phyloP scores from a whole-genome alignment of 2,329 filamentous ascomycete genomes.

The Fusarium nodosum region DNA sequence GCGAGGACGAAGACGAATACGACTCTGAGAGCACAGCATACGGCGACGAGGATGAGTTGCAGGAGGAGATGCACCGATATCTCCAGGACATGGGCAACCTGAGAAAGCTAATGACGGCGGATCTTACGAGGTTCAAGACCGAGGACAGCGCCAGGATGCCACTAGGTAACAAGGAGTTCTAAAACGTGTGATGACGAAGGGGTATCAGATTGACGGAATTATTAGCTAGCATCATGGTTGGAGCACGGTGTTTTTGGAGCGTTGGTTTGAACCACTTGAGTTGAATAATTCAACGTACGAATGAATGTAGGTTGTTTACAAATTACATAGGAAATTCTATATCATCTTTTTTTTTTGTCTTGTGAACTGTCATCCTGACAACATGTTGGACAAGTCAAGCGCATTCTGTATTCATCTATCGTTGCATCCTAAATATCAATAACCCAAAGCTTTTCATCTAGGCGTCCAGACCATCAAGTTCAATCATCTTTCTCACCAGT shows the following conservation, averaged over 20 bases:
- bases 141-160: conserved; percentile 69
- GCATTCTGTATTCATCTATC: conserved; percentile 1
- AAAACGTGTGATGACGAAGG: conserved; percentile 14
- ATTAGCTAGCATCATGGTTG: conserved; percentile 36
- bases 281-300: conserved; percentile 32
- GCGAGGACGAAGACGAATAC: conserved; percentile 72
- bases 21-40: conserved; percentile 62
- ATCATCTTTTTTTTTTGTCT: neutral
- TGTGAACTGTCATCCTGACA: too few species aligned
- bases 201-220: conserved; percentile 10
- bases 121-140: conserved; percentile 76
- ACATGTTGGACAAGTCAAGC: neutral
- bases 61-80: conserved; percentile 87
- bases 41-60: conserved; percentile 72
- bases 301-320: conserved; percentile 33
- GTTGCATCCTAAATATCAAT: neutral
- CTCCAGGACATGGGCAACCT: conserved; percentile 84
- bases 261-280: conserved; percentile 36
- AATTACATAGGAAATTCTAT: conserved; percentile 21
- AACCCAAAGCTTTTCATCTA: conserved; percentile 48
- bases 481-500: conserved; percentile 83
- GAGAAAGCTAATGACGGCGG: conserved; percentile 75
- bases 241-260: conserved; percentile 53
- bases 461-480: conserved; percentile 88
- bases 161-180: conserved; percentile 59